A percentile compares a stretch with the other conserved stretches of the same genome.
Evolutionary conservation across 2,329 filamentous ascomycete species (phyloP).

Genomic region (Daldinia eschscholtzii): DNA sequence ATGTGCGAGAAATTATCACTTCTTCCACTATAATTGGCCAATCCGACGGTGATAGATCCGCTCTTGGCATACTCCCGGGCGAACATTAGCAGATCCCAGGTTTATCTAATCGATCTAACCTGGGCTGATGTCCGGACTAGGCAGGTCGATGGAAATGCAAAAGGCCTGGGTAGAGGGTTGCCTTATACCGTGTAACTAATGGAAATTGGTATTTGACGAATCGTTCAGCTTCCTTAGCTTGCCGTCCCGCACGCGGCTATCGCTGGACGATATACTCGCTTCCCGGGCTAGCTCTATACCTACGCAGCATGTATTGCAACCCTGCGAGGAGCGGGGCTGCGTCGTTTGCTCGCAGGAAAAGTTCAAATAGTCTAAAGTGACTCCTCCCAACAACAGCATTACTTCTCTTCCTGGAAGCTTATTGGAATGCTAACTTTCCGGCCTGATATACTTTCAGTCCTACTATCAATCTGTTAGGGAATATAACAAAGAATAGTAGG

Average conservation of each 20-base stretch:
- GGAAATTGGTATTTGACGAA: background rate
- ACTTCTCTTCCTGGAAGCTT: slow-evolving; percentile 13
- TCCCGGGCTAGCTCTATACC: slow-evolving; percentile 20
- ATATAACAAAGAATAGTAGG: slow-evolving; percentile 3
- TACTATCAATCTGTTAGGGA: background rate
- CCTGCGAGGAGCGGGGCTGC: slow-evolving; percentile 34
- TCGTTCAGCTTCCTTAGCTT: slow-evolving; percentile 6
- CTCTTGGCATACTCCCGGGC: slow-evolving; percentile 24
- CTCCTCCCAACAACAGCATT: slow-evolving; percentile 20
- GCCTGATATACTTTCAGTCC: background rate
- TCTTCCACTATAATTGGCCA: slow-evolving; percentile 30
- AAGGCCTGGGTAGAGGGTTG: slow-evolving; percentile 11
- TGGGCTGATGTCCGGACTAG: slow-evolving; percentile 31
- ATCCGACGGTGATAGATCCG: slow-evolving; percentile 28
- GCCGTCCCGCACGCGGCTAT: slow-evolving; percentile 29
- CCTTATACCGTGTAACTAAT: background rate
- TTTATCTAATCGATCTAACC: slow-evolving; percentile 15
- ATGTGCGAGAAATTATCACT: slow-evolving; percentile 28
- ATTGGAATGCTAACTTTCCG: slow-evolving; percentile 15
- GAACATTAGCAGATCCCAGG: slow-evolving; percentile 2
- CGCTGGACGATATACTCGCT: slow-evolving; percentile 17
- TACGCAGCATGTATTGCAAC: slow-evolving; percentile 26
- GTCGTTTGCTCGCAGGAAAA: background rate
- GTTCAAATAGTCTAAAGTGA: slow-evolving; percentile 25
- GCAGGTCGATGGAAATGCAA: slow-evolving; percentile 28